These are phyloP conservation scores for Eimeria mitis DNA, from an alignment of 169 alveolate species.

Conservation along the genomic window DNA sequence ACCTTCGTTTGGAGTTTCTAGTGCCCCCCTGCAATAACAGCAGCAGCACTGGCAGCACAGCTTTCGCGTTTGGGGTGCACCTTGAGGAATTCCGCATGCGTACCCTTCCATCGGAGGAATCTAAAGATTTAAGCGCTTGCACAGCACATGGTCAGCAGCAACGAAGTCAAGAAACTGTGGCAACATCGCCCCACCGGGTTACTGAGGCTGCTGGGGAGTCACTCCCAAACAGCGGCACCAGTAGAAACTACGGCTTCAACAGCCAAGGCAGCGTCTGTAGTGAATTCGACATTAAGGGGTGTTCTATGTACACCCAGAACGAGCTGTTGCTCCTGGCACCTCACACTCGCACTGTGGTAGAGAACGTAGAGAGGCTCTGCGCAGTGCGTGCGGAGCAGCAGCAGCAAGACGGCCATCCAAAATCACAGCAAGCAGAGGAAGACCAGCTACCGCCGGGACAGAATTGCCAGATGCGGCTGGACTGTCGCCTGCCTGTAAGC, in stretches of 20 bases:
- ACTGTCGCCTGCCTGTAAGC: not conserved
- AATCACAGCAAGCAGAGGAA: not conserved
- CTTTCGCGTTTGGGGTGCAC: conserved; percentile 41
- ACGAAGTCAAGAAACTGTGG: not conserved
- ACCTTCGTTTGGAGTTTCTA: conserved; percentile 34
- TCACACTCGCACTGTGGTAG: conserved; percentile 29
- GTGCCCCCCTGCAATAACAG: conserved; percentile 2
- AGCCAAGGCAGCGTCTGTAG: conserved; percentile 29
- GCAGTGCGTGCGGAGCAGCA: conserved; percentile 3
- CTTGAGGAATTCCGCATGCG: conserved; percentile 39
- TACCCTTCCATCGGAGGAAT: conserved; percentile 16
- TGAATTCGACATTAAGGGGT: conserved; percentile 4
- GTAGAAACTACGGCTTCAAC: not conserved
- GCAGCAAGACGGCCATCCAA: not conserved
- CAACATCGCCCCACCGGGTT: not conserved
- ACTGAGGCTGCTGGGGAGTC: conserved; percentile 5
- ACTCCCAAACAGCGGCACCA: not conserved
- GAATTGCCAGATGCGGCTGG: not conserved
- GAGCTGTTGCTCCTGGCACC: conserved; percentile 59
- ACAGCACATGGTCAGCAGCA: not conserved
- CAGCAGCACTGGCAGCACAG: not conserved
- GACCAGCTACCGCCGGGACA: not conserved
- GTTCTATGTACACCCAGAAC: conserved; percentile 20
- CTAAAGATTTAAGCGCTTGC: not conserved
- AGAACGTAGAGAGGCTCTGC: conserved; percentile 24